Percentiles rank a stretch among this genome's conserved stretches.
Evolutionary conservation across 2,329 filamentous ascomycete species (phyloP).

Genomic region (Exophiala sp.): DNA sequence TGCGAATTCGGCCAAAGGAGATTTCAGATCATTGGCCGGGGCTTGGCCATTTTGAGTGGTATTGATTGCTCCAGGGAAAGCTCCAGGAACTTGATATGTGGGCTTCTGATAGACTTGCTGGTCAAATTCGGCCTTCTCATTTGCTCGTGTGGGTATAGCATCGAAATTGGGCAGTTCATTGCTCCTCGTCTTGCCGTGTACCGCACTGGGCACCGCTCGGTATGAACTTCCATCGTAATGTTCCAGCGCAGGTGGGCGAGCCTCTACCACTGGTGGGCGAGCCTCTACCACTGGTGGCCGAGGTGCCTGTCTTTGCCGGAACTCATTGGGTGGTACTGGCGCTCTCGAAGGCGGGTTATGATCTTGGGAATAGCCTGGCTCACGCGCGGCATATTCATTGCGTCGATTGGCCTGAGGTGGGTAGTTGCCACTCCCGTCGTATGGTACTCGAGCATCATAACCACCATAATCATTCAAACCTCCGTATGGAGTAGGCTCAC

Average conservation of each 20-base stretch:
- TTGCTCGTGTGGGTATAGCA: conserved; percentile 37
- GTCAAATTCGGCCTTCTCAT: conserved; percentile 16
- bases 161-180: conserved; percentile 64
- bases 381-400: conserved; percentile 3
- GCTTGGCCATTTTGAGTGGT: conserved; percentile 45
- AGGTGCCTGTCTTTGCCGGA: conserved; percentile 37
- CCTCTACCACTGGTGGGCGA: neutral
- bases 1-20: conserved; percentile 57
- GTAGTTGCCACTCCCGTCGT: neutral
- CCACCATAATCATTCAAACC: conserved; percentile 2
- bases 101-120: conserved; percentile 31
- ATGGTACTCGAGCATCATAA: conserved; percentile 1
- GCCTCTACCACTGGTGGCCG: neutral
- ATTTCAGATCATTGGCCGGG: conserved; percentile 34
- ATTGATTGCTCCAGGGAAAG: conserved; percentile 16
- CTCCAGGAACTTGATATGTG: conserved; percentile 27
- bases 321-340: conserved; percentile 37
- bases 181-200: conserved; percentile 34
- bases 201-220: conserved; percentile 23
- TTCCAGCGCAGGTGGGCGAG: conserved; percentile 1
- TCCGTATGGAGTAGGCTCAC: conserved; percentile 1
- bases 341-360: conserved; percentile 15
- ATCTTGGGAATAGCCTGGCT: conserved; percentile 17
- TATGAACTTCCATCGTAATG: conserved; percentile 3
- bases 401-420: neutral